phyloP scores from a whole-genome alignment of 2,329 filamentous ascomycete species.

The Gaeumannomyces tritici region DNA sequence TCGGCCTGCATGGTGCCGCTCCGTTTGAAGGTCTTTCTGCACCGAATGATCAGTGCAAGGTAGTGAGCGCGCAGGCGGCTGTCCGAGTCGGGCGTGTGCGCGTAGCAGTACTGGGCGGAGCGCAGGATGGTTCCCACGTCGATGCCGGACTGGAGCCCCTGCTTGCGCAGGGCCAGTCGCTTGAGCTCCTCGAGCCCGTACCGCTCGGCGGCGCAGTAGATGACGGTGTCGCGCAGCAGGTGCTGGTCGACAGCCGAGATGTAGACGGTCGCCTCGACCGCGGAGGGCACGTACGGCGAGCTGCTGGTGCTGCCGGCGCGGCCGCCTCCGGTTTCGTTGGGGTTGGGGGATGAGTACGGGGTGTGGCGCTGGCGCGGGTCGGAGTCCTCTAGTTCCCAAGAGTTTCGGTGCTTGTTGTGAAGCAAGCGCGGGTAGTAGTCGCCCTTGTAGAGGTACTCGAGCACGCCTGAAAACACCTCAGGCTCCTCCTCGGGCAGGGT shows the following conservation, averaged over 20 bases:
- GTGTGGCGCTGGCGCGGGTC: conserved; percentile 19
- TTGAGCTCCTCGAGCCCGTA: conserved; percentile 92
- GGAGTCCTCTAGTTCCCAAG: conserved; percentile 80
- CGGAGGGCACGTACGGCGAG: conserved; percentile 47
- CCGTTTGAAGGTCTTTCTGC: conserved; percentile 94
- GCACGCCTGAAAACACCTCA: conserved; percentile 84
- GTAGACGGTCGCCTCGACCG: conserved; percentile 68
- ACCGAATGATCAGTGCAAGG: conserved; percentile 93
- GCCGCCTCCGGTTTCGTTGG: conserved; percentile 26
- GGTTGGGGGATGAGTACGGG: conserved; percentile 42
- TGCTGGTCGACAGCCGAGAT: conserved; percentile 64
- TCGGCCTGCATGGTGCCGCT: conserved; percentile 98
- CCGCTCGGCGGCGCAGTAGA: conserved; percentile 87
- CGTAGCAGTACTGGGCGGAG: conserved; percentile 90
- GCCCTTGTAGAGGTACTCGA: conserved; percentile 95
- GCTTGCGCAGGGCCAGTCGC: conserved; percentile 83
- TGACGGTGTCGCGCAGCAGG: conserved; percentile 82
- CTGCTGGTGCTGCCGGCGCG: conserved; percentile 29
- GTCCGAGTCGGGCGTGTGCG: conserved; percentile 88
- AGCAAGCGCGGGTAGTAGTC: conserved; percentile 89
- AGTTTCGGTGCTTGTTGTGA: conserved; percentile 75
- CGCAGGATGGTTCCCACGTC: conserved; percentile 86
- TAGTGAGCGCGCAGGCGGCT: conserved; percentile 92
- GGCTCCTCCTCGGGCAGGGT: conserved; percentile 70
- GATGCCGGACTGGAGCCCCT: conserved; percentile 86